These are phyloP conservation scores for Beta corolliflora DNA, from an alignment of 179 eudicot species.

Conservation along the genomic window DNA sequence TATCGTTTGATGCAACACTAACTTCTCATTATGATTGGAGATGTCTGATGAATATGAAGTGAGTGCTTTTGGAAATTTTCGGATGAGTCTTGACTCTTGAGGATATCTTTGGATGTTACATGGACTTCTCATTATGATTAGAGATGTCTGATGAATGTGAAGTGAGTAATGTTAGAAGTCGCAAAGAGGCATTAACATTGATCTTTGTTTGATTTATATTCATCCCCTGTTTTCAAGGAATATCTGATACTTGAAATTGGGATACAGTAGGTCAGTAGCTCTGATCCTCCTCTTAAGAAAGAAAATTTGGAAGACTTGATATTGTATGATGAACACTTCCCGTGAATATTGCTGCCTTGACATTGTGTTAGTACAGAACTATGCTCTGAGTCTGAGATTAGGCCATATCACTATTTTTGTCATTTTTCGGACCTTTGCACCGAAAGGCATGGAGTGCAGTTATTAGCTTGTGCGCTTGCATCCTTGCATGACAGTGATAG, in stretches of 20 bases:
- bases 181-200: background rate
- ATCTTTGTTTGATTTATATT: background rate
- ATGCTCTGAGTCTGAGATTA: background rate
- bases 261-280: background rate
- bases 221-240: background rate
- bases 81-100: background rate
- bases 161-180: background rate
- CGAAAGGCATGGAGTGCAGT: background rate
- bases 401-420: background rate
- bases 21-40: background rate
- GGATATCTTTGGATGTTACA: background rate
- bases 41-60: background rate
- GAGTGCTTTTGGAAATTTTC: background rate
- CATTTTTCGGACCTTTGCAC: background rate
- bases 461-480: background rate
- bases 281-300: background rate
- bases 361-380: background rate
- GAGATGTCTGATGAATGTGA: background rate
- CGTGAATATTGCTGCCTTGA: background rate
- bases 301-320: slow-evolving; percentile 8
- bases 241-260: background rate
- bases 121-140: background rate
- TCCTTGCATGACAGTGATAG: background rate
- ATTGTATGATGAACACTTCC: background rate
- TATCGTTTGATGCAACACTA: background rate